Evolutionary conservation across 345 rosid species (phyloP), one percentile per base, ranked within the genome.

Genomic region (Nephelium lappaceum): DNA sequence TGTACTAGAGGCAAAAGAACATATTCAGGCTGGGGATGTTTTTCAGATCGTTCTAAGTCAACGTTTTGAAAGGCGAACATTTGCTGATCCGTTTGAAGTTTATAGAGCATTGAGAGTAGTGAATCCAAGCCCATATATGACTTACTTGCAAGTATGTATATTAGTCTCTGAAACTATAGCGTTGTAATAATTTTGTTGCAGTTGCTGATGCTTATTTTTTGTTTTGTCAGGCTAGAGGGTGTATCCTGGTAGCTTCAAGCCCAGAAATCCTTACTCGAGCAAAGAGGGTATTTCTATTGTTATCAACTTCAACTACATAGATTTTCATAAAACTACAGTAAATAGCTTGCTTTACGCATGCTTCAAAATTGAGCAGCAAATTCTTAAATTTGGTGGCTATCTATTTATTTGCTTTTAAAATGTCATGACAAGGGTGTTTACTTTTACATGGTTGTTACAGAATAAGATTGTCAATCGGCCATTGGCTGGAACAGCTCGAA

Each of bases 61-160:
- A n/a, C 88, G 98, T 57, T 95, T 95, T 80, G 98, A 95, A 75
- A 86, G 97, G 19, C 83, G 91, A 70, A 95, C 99, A 41, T 93
- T 89, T 82, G 97, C 98, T 14, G 95, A 93, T 74, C 98, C 98
- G 1, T 93, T 95, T 77, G 94, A 93, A 87, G 84, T 95, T 38
- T 95, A 93, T 71, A 88, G 99, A 79, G 97, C 99, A 60, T 75
- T 95, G 71, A 88, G 97, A 85, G 81, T 92, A 68, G 96, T 93
- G 65, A 95, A 95, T 85, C 98, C 99, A 9, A 95, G 98, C 85
- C 98, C 96, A 24, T 93, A 92, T 65, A 95, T 95, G 99, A 78
- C 92, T 18, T 93, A 93, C 83, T 81, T 93, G 79, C 98, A 95
- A 81, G 99, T 90, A 74, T 21, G 89, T 78, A 8, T 58, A 21